Evolutionary conservation across 148 eudicot species (phyloP).

Genomic region (Spergularia bocconei): DNA sequence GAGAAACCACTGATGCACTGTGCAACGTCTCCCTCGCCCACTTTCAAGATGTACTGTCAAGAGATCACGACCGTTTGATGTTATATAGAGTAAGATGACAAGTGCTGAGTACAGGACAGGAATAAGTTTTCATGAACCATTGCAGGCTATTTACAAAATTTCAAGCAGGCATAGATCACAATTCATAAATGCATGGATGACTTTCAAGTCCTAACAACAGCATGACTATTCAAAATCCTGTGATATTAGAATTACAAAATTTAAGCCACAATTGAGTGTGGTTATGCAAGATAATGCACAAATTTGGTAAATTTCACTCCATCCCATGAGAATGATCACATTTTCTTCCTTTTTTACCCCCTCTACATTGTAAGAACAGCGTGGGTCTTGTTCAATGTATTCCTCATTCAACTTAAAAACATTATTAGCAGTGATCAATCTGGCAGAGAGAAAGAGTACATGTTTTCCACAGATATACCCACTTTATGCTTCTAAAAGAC

Average conservation of each 20-base stretch:
- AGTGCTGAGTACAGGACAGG: background rate
- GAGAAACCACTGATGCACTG: conserved; percentile 92
- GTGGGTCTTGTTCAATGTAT: background rate
- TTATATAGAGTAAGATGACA: background rate
- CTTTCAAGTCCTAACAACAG: background rate
- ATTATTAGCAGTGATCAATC: background rate
- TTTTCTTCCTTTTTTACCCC: background rate
- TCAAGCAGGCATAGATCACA: background rate
- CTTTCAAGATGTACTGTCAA: conserved; percentile 73
- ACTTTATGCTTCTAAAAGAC: background rate
- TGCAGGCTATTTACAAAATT: too few species aligned
- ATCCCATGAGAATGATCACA: background rate
- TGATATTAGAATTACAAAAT: background rate
- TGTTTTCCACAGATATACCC: background rate
- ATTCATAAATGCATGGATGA: background rate
- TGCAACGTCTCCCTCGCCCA: conserved; percentile 68
- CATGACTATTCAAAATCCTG: background rate
- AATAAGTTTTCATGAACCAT: background rate
- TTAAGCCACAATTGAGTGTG: too few species aligned
- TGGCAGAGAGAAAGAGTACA: background rate
- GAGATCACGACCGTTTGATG: conserved; percentile 3
- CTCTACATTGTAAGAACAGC: background rate
- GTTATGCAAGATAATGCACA: too few species aligned
- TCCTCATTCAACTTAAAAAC: background rate
- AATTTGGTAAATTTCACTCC: background rate